Base-by-base conservation (phyloP, 140 eudicot species). In the Senecio squalidus region DNA sequence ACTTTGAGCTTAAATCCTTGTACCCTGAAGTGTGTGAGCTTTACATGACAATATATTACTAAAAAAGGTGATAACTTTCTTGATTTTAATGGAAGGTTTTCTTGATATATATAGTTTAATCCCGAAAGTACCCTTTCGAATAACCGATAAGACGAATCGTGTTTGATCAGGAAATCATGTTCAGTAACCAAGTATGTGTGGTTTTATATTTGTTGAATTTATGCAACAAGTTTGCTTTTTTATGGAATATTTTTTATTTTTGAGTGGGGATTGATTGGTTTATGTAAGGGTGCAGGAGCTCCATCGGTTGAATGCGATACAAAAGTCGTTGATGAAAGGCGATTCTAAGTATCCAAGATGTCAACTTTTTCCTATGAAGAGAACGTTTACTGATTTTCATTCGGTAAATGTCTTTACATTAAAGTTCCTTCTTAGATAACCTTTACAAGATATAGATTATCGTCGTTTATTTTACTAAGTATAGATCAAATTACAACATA, bases 71-170 rank as follows among this genome's bases (percentile, higher is more conserved):
- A 34, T 28, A 64, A 50, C 26, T 38, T 38, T 64, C 60, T 50
- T 51, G 53, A 26, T 64, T 64, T 36, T 27, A n/a, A 53, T 64
- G 60, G 41, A 64, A 64, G 61, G 53, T 64, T 52, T 64, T 51
- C 52, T 64, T 51, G 70, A 64, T 51, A 24, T 50, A 18, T 6
- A 36, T 52, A 24, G 21, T 36, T 64, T 14, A 21, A 25, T 16
- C n/a, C n/a, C n/a, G n/a, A 51, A 51, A 64, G 9, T 23, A 38
- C 52, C 61, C 61, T 16, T 26, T 18, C 36, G 40, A 38, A 64
- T 40, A 51, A 64, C 51, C 39, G 6, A 33, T 64, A 21, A 24
- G n/a, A n/a, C n/a, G n/a, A n/a, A n/a, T n/a, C n/a, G n/a, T n/a
- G n/a, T n/a, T n/a, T n/a, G n/a, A n/a, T n/a, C n/a, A 64, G 11